These are phyloP conservation scores for Rhizophlyctis rosea DNA, from an alignment of 192 early-diverging fungal species.

Conservation along the genomic window DNA sequence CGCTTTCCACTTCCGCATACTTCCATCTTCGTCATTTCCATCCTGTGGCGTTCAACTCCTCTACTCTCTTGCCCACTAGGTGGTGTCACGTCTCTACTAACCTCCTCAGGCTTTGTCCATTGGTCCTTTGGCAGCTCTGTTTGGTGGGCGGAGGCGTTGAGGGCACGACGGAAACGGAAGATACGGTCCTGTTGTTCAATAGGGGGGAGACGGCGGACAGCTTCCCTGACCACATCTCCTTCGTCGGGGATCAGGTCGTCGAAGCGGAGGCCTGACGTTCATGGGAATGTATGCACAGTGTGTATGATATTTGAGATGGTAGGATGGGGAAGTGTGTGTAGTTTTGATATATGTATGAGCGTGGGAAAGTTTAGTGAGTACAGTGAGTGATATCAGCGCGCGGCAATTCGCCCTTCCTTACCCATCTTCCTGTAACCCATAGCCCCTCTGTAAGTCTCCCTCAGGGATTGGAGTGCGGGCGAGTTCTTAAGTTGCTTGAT, in stretches of 20 bases:
- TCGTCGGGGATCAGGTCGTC: constrained; percentile 92
- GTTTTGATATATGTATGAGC: no score
- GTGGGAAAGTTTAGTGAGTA: constrained; percentile 7
- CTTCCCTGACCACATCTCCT: constrained; percentile 74
- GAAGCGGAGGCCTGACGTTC: constrained; percentile 68
- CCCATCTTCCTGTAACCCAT: constrained; percentile 45
- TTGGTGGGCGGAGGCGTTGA: constrained; percentile 72
- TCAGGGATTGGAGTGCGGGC: neutral
- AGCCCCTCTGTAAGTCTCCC: constrained; percentile 22
- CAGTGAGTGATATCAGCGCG: constrained; percentile 3
- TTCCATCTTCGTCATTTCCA: neutral
- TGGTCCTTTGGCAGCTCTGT: constrained; percentile 61
- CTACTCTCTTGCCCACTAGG: no score
- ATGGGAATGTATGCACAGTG: neutral
- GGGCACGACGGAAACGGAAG: constrained; percentile 77
- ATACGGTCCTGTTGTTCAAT: constrained; percentile 67
- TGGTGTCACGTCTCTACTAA: no score
- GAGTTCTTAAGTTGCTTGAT: neutral
- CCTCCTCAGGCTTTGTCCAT: constrained; percentile 77
- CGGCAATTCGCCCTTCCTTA: constrained; percentile 14
- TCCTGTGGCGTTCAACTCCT: neutral
- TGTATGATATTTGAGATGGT: neutral
- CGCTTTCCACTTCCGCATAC: no score
- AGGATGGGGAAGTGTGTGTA: neutral
- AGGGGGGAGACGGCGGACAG: constrained; percentile 72